phyloP scores from a whole-genome alignment of 805 yeast species.

The Saccharomycopsis javanensis region DNA sequence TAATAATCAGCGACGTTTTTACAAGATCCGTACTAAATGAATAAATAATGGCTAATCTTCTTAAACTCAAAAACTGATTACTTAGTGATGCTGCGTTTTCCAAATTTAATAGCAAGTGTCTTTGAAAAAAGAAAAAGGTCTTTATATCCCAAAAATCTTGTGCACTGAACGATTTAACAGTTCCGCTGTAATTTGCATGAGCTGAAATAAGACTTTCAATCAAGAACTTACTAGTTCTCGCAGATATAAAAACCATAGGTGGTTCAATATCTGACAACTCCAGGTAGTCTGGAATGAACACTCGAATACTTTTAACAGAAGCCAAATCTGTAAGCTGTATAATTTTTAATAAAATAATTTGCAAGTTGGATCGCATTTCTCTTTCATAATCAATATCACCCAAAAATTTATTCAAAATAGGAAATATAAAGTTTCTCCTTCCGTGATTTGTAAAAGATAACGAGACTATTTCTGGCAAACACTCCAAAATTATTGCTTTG shows the following conservation, averaged over 20 bases:
- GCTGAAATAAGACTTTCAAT: slow-evolving; percentile 7
- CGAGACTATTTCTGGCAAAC: slow-evolving; percentile 34
- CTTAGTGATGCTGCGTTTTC: neutral
- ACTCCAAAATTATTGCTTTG: slow-evolving; percentile 25
- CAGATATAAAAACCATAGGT: slow-evolving; percentile 6
- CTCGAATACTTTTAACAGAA: slow-evolving; percentile 20
- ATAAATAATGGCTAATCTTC: slow-evolving; percentile 2
- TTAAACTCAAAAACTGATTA: slow-evolving; percentile 1
- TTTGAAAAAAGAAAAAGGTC: neutral
- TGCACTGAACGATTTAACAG: neutral
- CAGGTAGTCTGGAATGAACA: neutral
- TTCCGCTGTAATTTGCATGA: neutral
- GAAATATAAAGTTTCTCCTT: slow-evolving; percentile 27
- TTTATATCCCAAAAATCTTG: slow-evolving; percentile 8
- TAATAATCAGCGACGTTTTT: neutral
- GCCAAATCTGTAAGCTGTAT: slow-evolving; percentile 34
- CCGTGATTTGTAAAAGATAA: slow-evolving; percentile 36
- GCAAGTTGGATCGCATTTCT: neutral
- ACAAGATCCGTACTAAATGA: neutral
- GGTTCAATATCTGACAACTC: neutral
- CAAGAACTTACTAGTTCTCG: slow-evolving; percentile 9
- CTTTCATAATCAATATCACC: slow-evolving; percentile 11
- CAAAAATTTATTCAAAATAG: slow-evolving; percentile 12
- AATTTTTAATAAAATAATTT: slow-evolving; percentile 30
- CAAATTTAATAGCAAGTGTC: neutral